phyloP scores from a whole-genome alignment of 2,329 filamentous ascomycete species.

The Byssothecium circinans region DNA sequence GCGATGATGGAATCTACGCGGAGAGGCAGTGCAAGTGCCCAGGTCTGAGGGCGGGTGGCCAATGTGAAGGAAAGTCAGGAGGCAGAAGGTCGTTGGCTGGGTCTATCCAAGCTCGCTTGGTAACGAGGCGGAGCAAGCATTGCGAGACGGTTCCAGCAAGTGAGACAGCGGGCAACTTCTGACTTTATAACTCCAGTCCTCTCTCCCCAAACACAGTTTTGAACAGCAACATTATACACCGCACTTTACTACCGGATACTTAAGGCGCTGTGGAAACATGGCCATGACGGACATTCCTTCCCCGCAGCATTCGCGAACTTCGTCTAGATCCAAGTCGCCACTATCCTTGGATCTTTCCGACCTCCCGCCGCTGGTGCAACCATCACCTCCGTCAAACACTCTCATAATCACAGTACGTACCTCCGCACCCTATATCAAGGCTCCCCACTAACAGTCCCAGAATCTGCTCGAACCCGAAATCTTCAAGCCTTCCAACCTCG shows the following conservation, averaged over 20 bases:
- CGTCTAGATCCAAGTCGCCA: conserved; percentile 46
- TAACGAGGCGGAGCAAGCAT: conserved; percentile 12
- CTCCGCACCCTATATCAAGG: not conserved
- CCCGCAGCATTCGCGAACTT: conserved; percentile 39
- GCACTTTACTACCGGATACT: not conserved
- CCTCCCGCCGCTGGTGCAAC: conserved; percentile 68
- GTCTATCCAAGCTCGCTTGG: conserved; percentile 12
- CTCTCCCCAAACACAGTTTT: not conserved
- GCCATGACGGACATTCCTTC: conserved; percentile 37
- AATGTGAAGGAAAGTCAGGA: conserved; percentile 18
- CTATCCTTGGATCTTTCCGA: conserved; percentile 74
- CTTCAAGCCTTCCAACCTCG: conserved; percentile 73
- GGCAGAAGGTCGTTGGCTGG: conserved; percentile 17
- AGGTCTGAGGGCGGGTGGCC: conserved; percentile 14
- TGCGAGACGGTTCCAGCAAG: not conserved
- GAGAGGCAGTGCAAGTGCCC: conserved; percentile 31
- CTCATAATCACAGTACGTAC: conserved; percentile 69
- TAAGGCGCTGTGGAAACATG: not conserved
- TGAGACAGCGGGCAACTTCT: not conserved
- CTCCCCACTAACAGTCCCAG: conserved; percentile 31
- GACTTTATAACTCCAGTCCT: conserved; percentile 11
- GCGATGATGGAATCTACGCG: conserved; percentile 6
- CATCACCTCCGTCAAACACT: conserved; percentile 79
- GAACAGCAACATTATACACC: conserved; percentile 12
- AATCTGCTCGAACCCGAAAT: conserved; percentile 73